Base-by-base conservation (phyloP, 805 yeast genomes). In the Starmerella vaccinii region DNA sequence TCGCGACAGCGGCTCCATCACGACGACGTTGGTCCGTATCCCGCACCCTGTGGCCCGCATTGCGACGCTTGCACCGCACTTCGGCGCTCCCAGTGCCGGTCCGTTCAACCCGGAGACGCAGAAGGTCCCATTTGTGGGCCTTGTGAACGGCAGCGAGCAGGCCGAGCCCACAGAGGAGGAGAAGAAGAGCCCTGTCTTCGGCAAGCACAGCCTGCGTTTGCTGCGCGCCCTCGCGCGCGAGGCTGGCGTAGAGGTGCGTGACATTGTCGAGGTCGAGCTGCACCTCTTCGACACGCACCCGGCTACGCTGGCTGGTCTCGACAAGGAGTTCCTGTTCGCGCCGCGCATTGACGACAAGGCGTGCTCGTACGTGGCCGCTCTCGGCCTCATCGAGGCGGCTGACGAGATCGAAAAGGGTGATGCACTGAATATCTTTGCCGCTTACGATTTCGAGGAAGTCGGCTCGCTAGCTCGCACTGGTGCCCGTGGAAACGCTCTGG, bases 341-440 rank as follows among this genome's bases (percentile, higher is more conserved):
- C 95, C 95, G 43, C 77, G 95, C 63, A 71, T 86, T 46, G 95
- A 86, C 64, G 95, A 86, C 68, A 77, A 92, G 68, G 73, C 84
- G 55, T 84, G 95, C 68, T 78, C 89, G 1, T 86, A 70, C 63
- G 77, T 90, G 13, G 92, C 88, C 9, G 64, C 82, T 50, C 64
- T 71, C 46, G 80, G 84, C 0, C 69, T 86, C 52, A 67, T 83
- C 44, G 76, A 74, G 56, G 69, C 68, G 34, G 63, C 77, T 8
- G 63, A 56, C 18, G 64, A 67, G 42, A 59, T 62, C 26, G 71
- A 68, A 47, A 56, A 59, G 26, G 51, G 64, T 47, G 50, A 51
- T 41, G 49, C 61, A 30, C 58, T 69, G 43, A 71, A 79, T 26
- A 64, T 80, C 46, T 84, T 80, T 1, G 80, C 81, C 2, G 71